Base-by-base conservation (phyloP, 1,284 basidiomycete species). In the Waitea zeae region DNA sequence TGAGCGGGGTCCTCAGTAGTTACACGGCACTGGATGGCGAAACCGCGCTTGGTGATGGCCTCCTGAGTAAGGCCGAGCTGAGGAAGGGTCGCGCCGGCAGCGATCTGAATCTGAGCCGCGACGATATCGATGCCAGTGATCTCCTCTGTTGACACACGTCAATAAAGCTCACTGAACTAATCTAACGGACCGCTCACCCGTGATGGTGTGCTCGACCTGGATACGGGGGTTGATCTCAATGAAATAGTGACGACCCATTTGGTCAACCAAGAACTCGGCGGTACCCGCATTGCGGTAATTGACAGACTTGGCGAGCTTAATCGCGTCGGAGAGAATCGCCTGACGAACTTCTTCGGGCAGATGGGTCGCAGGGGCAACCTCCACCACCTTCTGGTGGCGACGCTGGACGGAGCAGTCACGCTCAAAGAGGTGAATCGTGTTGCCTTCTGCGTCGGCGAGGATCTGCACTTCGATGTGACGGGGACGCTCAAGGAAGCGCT, bases 51-150 rank as follows among this genome's bases (percentile, higher is more conserved):
- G 44, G 80, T 83, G 55, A 99, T 89, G 35, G 87, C 84, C 34
- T 96, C 88, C 58, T 98, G 95, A n/a, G 83, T 87, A 35, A 99
- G 66, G 39, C 93, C 95, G 41, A 98, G 82, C 54, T 97, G 90
- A 20, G 86, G 76, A 33, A 98, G 75, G 35, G 92, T 88, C 15
- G 92, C 92, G 39, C 95, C 95, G 33, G 89, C 92, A 19, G 93
- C 93, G 49, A 98, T 96, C 61, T 96, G 92, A 47, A 98, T 97
- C 58, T 97, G 93, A 20, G 92, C 90, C 36, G 90, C 92, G 39
- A 97, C 90, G 45, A 98, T 95, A 52, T 98, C 93, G 53, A 97
- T 89, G 36, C 93, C 93, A 40, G 93, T 97, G 50, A 98, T 96
- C 54, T 96, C 92, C 78, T 97, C 92, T 79, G 48, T 17, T 28